Evolutionary conservation across 257 asterid species (phyloP).

Genomic region (Verbena officinalis): DNA sequence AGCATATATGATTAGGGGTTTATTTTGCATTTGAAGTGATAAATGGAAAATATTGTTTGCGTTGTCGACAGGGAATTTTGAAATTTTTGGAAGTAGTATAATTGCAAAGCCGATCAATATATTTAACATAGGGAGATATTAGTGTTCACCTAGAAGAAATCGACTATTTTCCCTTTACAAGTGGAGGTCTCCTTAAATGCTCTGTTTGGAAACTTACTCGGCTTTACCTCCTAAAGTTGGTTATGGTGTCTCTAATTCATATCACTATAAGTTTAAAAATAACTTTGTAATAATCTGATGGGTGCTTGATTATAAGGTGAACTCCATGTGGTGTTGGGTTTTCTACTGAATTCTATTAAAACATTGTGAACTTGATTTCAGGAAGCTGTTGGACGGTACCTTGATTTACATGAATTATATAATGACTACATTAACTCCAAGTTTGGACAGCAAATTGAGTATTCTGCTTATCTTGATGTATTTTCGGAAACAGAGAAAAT

Average conservation of each 20-base stretch:
- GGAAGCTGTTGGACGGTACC: slow-evolving; percentile 94
- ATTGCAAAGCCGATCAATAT: neutral
- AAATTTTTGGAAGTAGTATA: slow-evolving; percentile 7
- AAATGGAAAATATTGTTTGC: slow-evolving; percentile 8
- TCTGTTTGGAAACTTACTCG: neutral
- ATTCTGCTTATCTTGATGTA: slow-evolving; percentile 78
- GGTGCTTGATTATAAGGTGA: neutral
- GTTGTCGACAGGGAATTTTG: neutral
- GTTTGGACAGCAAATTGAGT: slow-evolving; percentile 83
- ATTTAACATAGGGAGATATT: neutral
- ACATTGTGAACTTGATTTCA: slow-evolving; percentile 34
- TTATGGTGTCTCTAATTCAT: neutral
- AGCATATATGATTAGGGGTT: neutral
- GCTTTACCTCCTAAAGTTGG: neutral
- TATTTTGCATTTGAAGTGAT: neutral
- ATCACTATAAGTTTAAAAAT: neutral
- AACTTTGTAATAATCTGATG: neutral
- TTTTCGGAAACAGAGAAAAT: slow-evolving; percentile 66
- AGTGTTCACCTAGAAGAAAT: neutral
- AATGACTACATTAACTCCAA: slow-evolving; percentile 84
- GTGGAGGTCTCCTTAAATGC: neutral
- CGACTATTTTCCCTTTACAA: neutral
- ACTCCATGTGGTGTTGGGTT: neutral
- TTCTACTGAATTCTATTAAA: neutral
- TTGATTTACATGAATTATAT: slow-evolving; percentile 89